Evolutionary conservation across 257 asterid genomes (phyloP).

Genomic region (Nicotiana tomentosiformis): DNA sequence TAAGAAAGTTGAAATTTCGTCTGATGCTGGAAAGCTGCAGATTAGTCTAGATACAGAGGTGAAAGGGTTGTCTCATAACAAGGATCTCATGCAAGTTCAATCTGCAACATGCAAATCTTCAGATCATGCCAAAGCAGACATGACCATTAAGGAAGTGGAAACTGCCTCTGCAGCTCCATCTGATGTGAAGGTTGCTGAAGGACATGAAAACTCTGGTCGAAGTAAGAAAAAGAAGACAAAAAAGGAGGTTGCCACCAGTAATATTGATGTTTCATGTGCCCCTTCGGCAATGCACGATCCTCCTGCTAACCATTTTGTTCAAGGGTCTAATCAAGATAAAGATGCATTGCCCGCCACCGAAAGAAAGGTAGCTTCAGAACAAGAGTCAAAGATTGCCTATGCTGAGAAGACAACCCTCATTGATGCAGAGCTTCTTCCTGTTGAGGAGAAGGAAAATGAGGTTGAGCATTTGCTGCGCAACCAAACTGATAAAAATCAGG

Average conservation of each 20-base stretch:
- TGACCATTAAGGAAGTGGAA: neutral
- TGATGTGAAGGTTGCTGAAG: constrained; percentile 13
- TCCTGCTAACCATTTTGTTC: constrained; percentile 11
- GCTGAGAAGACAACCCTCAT: constrained; percentile 7
- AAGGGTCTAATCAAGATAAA: constrained; percentile 22
- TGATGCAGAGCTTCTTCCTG: constrained; percentile 15
- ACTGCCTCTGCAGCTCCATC: neutral
- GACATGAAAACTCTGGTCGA: neutral
- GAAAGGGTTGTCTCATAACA: neutral
- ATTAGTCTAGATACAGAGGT: neutral
- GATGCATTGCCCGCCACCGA: constrained; percentile 8
- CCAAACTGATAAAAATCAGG: constrained; percentile 17
- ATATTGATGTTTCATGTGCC: constrained; percentile 16
- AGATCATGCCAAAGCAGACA: neutral
- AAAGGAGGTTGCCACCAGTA: constrained; percentile 8
- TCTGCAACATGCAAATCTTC: constrained; percentile 1
- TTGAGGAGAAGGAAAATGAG: constrained; percentile 23
- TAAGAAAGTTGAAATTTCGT: neutral
- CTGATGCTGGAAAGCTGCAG: neutral
- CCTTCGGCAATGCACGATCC: constrained; percentile 13
- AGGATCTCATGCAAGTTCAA: neutral
- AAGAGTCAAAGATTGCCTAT: constrained; percentile 22
- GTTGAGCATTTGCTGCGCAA: constrained; percentile 5
- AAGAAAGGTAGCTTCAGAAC: constrained; percentile 13
- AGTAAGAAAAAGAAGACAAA: constrained; percentile 11